These are phyloP conservation scores for Pichia cephalocereana DNA, from an alignment of 805 yeast genomes.

Conservation along the genomic window DNA sequence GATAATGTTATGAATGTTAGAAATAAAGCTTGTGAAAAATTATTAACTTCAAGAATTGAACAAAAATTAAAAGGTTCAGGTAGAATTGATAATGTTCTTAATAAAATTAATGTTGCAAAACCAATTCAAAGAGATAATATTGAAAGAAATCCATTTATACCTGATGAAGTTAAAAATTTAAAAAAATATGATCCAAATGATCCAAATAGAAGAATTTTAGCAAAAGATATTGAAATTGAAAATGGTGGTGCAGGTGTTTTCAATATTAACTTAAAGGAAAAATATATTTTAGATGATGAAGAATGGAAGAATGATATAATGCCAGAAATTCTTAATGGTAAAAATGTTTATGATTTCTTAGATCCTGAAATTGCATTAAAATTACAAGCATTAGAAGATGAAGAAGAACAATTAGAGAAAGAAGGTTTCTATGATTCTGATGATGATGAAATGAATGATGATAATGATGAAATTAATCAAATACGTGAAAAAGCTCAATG, in stretches of 20 bases:
- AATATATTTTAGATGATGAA: slow-evolving; percentile 85
- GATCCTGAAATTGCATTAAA: slow-evolving; percentile 94
- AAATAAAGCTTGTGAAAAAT: slow-evolving; percentile 94
- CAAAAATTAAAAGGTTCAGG: slow-evolving; percentile 91
- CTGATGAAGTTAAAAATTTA: slow-evolving; percentile 56
- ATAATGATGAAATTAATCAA: slow-evolving; percentile 52
- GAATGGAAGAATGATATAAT: slow-evolving; percentile 96
- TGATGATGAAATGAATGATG: slow-evolving; percentile 51
- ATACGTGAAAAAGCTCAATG: slow-evolving; percentile 82
- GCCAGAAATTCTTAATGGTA: slow-evolving; percentile 96
- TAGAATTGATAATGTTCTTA: slow-evolving; percentile 78
- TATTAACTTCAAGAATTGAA: slow-evolving; percentile 91
- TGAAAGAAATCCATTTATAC: slow-evolving; percentile 71
- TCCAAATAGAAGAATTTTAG: slow-evolving; percentile 72
- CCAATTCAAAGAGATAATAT: slow-evolving; percentile 86
- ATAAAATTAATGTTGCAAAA: slow-evolving; percentile 89
- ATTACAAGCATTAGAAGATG: slow-evolving; percentile 91
- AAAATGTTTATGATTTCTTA: slow-evolving; percentile 92
- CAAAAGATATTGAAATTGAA: slow-evolving; percentile 84
- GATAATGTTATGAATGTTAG: slow-evolving; percentile 94
- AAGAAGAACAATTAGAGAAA: slow-evolving; percentile 85
- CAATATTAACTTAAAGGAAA: slow-evolving; percentile 88
- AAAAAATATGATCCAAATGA: slow-evolving; percentile 69
- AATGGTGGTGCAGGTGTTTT: slow-evolving; percentile 99
- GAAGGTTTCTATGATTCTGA: slow-evolving; percentile 97